Evolutionary conservation across 2,329 filamentous ascomycete species (phyloP).

Genomic region (Colletotrichum lupini): DNA sequence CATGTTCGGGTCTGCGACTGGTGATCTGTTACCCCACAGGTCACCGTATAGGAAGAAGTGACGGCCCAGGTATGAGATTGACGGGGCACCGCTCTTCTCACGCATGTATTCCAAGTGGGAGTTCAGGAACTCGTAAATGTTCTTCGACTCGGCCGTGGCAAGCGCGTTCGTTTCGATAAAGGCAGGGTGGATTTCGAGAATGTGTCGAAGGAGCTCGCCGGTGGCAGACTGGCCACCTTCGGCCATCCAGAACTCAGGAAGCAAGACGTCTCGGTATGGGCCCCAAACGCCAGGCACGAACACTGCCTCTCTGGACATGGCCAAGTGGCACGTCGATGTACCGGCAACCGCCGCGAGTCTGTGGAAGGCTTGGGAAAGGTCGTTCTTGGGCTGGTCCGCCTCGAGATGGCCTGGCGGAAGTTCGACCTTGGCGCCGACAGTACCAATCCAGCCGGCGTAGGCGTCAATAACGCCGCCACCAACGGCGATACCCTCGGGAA

Average conservation of each 20-base stretch:
- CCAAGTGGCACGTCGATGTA: slow-evolving; percentile 96
- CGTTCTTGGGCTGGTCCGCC: slow-evolving; percentile 77
- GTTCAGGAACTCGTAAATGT: slow-evolving; percentile 97
- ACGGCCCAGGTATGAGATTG: slow-evolving; percentile 85
- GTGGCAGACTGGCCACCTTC: slow-evolving; percentile 98
- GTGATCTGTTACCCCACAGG: slow-evolving; percentile 95
- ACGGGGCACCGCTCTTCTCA: slow-evolving; percentile 75
- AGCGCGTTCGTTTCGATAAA: slow-evolving; percentile 83
- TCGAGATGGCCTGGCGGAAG: slow-evolving; percentile 70
- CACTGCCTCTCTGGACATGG: slow-evolving; percentile 92
- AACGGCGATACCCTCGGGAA: slow-evolving; percentile 88
- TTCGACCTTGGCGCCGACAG: slow-evolving; percentile 93
- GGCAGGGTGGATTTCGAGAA: slow-evolving; percentile 94
- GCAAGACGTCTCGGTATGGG: slow-evolving; percentile 92
- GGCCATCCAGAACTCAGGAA: slow-evolving; percentile 95
- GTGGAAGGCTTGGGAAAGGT: slow-evolving; percentile 91
- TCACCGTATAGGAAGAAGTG: slow-evolving; percentile 99
- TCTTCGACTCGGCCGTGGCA: slow-evolving; percentile 84
- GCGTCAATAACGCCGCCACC: slow-evolving; percentile 98
- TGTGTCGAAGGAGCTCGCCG: slow-evolving; percentile 91
- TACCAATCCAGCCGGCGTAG: slow-evolving; percentile 98
- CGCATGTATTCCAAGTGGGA: slow-evolving; percentile 83
- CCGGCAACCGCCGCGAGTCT: slow-evolving; percentile 94
- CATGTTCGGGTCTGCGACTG: slow-evolving; percentile 93
- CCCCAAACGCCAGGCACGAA: slow-evolving; percentile 98